Evolutionary conservation across 208 protist genomes (phyloP).

Genomic region (Naegleria lovaniensis): DNA sequence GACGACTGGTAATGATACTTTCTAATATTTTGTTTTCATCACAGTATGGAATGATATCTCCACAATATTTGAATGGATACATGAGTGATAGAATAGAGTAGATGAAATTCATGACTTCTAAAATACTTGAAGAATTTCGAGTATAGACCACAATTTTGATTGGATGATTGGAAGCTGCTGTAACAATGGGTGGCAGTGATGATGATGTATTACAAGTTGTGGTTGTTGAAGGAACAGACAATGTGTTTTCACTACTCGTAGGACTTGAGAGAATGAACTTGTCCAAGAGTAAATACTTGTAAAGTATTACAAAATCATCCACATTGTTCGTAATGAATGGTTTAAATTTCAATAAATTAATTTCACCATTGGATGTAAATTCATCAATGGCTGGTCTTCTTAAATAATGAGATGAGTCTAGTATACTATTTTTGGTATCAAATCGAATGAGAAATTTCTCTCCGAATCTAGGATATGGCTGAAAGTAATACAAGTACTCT

Average conservation of each 20-base stretch:
- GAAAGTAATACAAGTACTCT: neutral
- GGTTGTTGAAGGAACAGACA: neutral
- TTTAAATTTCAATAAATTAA: neutral
- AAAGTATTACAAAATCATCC: neutral
- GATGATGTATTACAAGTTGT: neutral
- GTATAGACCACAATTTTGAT: neutral
- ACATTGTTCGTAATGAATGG: neutral
- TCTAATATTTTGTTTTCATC: neutral
- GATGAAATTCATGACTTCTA: neutral
- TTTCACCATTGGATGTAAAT: neutral
- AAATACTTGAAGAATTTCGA: neutral
- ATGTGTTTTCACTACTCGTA: no score
- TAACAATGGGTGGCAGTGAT: no score
- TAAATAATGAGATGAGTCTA: neutral
- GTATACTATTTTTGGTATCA: neutral
- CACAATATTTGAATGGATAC: neutral
- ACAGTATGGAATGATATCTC: neutral
- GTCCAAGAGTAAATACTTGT: neutral
- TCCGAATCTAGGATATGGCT: neutral
- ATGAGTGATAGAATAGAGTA: neutral
- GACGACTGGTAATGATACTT: neutral
- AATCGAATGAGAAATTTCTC: neutral
- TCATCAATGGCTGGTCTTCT: neutral
- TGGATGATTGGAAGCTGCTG: neutral
- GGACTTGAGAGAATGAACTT: neutral